phyloP scores from a whole-genome alignment of 345 rosid genomes.

The Arabidopsis arenosa region DNA sequence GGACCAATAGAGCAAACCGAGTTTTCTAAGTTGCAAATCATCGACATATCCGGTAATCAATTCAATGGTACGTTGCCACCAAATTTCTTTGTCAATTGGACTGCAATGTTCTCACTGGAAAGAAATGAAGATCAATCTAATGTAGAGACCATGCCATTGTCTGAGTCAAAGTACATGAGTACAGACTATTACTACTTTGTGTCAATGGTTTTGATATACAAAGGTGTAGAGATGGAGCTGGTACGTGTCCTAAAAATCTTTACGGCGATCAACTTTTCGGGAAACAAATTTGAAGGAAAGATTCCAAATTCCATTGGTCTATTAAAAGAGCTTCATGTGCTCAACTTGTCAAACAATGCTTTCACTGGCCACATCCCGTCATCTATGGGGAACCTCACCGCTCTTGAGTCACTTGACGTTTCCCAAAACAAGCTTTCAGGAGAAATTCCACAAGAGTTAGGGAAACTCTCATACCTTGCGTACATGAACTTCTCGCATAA shows the following conservation, averaged over 20 bases:
- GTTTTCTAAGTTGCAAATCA: slow-evolving; percentile 33
- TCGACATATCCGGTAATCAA: slow-evolving; percentile 12
- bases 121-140: neutral
- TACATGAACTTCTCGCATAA: slow-evolving; percentile 38
- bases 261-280: slow-evolving; percentile 1
- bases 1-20: neutral
- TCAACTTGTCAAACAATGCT: neutral
- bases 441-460: slow-evolving; percentile 34
- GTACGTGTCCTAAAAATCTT: neutral
- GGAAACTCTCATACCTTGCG: neutral
- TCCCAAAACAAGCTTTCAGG: slow-evolving; percentile 36
- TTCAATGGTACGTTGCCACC: slow-evolving; percentile 10
- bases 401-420: slow-evolving; percentile 35
- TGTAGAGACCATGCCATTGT: neutral
- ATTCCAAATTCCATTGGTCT: too few relatives aligned
- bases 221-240: neutral
- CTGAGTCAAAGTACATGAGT: neutral
- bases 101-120: neutral
- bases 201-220: slow-evolving; percentile 8
- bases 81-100: slow-evolving; percentile 12
- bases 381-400: slow-evolving; percentile 22
- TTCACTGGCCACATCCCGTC: slow-evolving; percentile 34
- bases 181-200: neutral
- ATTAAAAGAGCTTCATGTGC: too few relatives aligned
- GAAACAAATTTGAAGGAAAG: neutral